Base-by-base conservation (phyloP, 257 asterid species). In the Primulina tabacum region DNA sequence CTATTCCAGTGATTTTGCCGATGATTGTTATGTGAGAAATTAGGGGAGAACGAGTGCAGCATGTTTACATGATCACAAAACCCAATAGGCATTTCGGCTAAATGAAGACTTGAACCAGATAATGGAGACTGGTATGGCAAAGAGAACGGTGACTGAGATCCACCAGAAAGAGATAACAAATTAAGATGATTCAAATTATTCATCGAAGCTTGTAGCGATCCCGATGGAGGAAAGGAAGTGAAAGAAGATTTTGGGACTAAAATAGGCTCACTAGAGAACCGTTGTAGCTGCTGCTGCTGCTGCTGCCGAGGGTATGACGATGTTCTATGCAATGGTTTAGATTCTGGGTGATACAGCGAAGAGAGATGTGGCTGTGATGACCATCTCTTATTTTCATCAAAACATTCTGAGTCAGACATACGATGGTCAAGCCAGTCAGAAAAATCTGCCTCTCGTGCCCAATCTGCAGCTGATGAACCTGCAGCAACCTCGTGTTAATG, bases 381-480 rank as follows among this genome's bases (percentile, higher is more conserved):
- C 88, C 86, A 83, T 70, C 80, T 76, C 72, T 76, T 78, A 65
- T 65, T 74, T 56, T 83, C 88, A 65, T 69, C 74, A 53, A 62
- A 65, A 60, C 81, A 72, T 77, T 83, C 86, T 56, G 76, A 66
- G 47, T 83, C 24, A 0, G 24, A 21, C 24, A 21, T 21, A 21
- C 24, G 24, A 21, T 21, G 24, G 24, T 21, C 89, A 14, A 75
- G 61, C 84, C 82, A 84, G 57, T 82, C 80, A 35, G 83, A 70
- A 75, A 64, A 77, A 65, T 84, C 83, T 62, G 79, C 34, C 64
- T 84, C 89, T 67, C 73, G 83, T 40, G 68, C 57, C 87, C 84
- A 84, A 55, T 84, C 89, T 5, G 89, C 65, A 67, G 76, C 85
- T 30, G 82, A 79, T 68, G 89, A 84, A 77, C 85, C 89, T 84